Conservation (phyloP, 2,329 filamentous ascomycete genomes). For the Cladophialophora chaetospira region DNA sequence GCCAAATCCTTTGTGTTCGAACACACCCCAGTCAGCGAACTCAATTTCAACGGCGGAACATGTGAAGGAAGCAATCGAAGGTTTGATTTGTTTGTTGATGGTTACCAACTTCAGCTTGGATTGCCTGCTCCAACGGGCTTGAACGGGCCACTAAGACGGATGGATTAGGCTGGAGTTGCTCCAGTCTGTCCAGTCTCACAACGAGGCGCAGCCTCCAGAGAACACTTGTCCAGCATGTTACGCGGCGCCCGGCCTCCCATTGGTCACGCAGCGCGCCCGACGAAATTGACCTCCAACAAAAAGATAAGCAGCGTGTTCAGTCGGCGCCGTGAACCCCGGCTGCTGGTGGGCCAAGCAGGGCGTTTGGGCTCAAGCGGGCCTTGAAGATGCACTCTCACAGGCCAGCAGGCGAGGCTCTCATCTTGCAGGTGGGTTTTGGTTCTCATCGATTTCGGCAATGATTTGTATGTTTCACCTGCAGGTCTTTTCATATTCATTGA, state of each 20-base stretch:
- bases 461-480: neutral
- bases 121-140: slow-evolving; percentile 10
- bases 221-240: too few relatives aligned
- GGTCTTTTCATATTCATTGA: neutral
- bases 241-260: neutral
- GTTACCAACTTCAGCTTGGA: too few relatives aligned
- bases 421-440: neutral
- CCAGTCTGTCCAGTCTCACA: neutral
- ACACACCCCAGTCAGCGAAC: neutral
- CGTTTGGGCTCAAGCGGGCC: neutral
- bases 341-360: neutral
- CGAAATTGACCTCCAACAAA: slow-evolving; percentile 8
- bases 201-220: neutral
- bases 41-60: slow-evolving; percentile 3
- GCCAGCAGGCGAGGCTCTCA: neutral
- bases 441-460: neutral
- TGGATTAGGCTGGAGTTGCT: neutral
- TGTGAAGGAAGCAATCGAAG: neutral
- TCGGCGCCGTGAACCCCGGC: slow-evolving; percentile 1
- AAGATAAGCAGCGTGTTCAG: neutral
- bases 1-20: too few relatives aligned
- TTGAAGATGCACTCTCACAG: neutral
- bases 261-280: slow-evolving; percentile 7
- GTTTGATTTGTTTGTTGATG: slow-evolving; percentile 21
- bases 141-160: neutral